phyloP scores from a whole-genome alignment of 768 basidiomycete species.

The Lentinus brumalis region DNA sequence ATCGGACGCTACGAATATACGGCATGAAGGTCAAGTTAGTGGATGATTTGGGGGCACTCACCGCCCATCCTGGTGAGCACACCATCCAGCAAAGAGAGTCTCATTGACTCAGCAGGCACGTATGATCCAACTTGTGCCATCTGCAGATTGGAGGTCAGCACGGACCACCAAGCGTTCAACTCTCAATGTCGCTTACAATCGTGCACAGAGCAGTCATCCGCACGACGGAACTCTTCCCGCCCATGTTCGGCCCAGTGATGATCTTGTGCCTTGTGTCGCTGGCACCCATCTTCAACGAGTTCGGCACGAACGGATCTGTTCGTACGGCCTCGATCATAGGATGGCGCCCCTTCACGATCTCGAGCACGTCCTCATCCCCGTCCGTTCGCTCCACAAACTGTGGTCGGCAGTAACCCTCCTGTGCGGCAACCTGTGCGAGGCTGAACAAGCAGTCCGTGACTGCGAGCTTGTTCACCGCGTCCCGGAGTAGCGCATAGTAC shows the following conservation, averaged over 20 bases:
- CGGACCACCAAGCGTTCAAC: not conserved
- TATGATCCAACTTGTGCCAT: constrained; percentile 93
- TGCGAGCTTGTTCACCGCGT: constrained; percentile 80
- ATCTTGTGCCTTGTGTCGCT: constrained; percentile 57
- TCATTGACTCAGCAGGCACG: constrained; percentile 79
- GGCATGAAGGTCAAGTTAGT: constrained; percentile 4
- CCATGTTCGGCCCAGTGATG: constrained; percentile 85
- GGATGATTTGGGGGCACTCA: constrained; percentile 32
- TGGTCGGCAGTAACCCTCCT: constrained; percentile 78
- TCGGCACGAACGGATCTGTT: constrained; percentile 84
- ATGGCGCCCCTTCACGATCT: constrained; percentile 85
- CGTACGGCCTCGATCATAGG: constrained; percentile 87
- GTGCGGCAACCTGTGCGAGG: constrained; percentile 77
- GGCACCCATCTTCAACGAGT: constrained; percentile 68
- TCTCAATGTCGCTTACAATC: constrained; percentile 34
- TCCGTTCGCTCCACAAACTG: constrained; percentile 52
- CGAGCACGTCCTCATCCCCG: constrained; percentile 51
- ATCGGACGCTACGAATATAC: constrained; percentile 64
- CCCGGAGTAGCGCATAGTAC: constrained; percentile 71
- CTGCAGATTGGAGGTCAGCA: constrained; percentile 4
- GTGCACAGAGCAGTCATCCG: constrained; percentile 77
- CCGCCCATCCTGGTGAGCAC: constrained; percentile 91
- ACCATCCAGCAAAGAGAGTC: constrained; percentile 78
- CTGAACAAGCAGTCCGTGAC: constrained; percentile 86
- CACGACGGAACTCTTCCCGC: constrained; percentile 85